These are phyloP conservation scores for Pichia eremophila DNA, from an alignment of 805 yeast genomes.

Conservation along the genomic window DNA sequence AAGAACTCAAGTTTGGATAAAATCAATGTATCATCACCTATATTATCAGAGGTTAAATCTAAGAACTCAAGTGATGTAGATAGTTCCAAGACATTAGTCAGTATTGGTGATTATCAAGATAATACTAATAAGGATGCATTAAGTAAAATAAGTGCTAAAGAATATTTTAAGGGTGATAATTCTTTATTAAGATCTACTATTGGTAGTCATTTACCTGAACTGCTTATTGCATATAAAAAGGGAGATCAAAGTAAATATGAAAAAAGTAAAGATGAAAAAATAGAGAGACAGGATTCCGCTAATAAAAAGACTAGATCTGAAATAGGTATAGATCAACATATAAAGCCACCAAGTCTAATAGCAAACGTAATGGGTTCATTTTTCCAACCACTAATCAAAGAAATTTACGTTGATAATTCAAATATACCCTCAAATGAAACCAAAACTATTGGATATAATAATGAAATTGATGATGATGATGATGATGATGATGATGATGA, in stretches of 20 bases:
- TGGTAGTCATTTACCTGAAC: slow-evolving; percentile 54
- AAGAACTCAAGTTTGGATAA: neutral
- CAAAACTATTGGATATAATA: neutral
- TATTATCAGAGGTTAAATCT: neutral
- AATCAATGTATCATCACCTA: neutral
- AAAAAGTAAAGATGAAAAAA: neutral
- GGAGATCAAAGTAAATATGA: slow-evolving; percentile 20
- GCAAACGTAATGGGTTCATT: slow-evolving; percentile 5
- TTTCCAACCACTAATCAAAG: slow-evolving; percentile 18
- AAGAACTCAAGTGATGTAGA: neutral
- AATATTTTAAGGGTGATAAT: slow-evolving; percentile 5
- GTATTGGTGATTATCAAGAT: neutral
- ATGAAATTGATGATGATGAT: neutral
- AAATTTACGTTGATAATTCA: slow-evolving; percentile 13
- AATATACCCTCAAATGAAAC: neutral
- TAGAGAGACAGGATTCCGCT: neutral
- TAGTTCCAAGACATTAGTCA: neutral
- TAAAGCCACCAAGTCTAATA: too few species aligned
- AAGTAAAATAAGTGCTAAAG: slow-evolving; percentile 3
- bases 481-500: neutral
- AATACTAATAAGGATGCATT: neutral
- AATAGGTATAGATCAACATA: neutral
- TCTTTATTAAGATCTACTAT: slow-evolving; percentile 34
- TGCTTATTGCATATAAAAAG: slow-evolving; percentile 55
- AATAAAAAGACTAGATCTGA: neutral